A percentile compares a stretch with the other conserved stretches of the same genome.
Evolutionary conservation across 1,284 basidiomycete species (phyloP).

Genomic region (Malassezia yamatoensis): DNA sequence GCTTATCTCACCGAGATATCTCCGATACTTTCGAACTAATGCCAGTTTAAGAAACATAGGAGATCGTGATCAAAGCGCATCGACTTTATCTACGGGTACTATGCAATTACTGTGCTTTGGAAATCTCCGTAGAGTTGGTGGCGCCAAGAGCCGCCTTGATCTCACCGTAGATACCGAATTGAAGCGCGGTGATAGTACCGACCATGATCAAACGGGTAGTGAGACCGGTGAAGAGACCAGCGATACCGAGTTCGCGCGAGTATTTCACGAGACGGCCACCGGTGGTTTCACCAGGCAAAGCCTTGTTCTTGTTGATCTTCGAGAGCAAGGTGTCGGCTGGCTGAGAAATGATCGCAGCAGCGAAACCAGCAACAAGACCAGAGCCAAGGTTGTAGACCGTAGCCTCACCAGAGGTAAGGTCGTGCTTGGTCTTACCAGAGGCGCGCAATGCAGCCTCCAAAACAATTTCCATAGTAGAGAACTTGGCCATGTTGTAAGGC

Average conservation of each 20-base stretch:
- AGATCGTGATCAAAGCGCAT: no score
- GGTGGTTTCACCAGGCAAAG: constrained; percentile 53
- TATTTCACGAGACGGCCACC: constrained; percentile 52
- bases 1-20: no score
- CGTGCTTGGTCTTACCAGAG: constrained; percentile 53
- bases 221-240: constrained; percentile 54
- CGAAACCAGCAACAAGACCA: constrained; percentile 48
- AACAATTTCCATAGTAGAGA: constrained; percentile 48
- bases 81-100: no score
- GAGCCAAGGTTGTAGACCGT: constrained; percentile 44
- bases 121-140: constrained; percentile 49
- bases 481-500: constrained; percentile 52
- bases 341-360: constrained; percentile 46
- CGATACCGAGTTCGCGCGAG: constrained; percentile 51
- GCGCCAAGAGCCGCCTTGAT: constrained; percentile 53
- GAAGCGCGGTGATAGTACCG: constrained; percentile 54
- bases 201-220: constrained; percentile 47
- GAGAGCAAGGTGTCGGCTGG: constrained; percentile 50
- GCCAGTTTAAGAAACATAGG: no score
- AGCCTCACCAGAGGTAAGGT: constrained; percentile 41
- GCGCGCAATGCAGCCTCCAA: constrained; percentile 51
- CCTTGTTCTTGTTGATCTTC: constrained; percentile 58
- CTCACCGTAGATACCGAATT: constrained; percentile 51
- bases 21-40: no score
- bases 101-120: constrained; percentile 21